phyloP scores from a whole-genome alignment of 352 stramenopile genomes.

The Phytophthora syringae region DNA sequence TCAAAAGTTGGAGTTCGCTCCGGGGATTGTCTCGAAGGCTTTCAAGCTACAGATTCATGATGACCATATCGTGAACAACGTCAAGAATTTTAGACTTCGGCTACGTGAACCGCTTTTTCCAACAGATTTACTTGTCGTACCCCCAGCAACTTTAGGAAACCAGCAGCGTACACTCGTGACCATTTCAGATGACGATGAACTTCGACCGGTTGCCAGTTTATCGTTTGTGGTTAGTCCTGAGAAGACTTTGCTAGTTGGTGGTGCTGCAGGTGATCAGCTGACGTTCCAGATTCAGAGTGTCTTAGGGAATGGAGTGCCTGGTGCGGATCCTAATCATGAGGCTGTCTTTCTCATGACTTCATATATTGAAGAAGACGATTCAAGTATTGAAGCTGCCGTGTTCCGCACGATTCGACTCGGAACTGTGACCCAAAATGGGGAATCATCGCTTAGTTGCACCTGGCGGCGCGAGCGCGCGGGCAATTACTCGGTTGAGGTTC shows the following conservation, averaged over 20 bases:
- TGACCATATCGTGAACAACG: slow-evolving; percentile 71
- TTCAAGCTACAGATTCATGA: slow-evolving; percentile 94
- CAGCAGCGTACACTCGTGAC: slow-evolving; percentile 70
- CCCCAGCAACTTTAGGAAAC: slow-evolving; percentile 53
- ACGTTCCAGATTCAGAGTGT: slow-evolving; percentile 66
- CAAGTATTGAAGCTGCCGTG: slow-evolving; percentile 9
- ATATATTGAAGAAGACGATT: slow-evolving; percentile 34
- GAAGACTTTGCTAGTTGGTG: slow-evolving; percentile 38
- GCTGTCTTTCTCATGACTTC: slow-evolving; percentile 30
- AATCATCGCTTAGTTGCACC: slow-evolving; percentile 35
- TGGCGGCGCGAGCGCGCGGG: slow-evolving; percentile 57
- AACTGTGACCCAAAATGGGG: slow-evolving; percentile 18
- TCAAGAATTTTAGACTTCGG: slow-evolving; percentile 75
- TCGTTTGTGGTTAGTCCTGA: slow-evolving; percentile 42
- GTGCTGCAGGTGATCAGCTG: slow-evolving; percentile 48
- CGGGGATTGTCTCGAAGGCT: slow-evolving; percentile 82
- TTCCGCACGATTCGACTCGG: slow-evolving; percentile 24
- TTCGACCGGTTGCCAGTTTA: slow-evolving; percentile 44
- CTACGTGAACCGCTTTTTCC: slow-evolving; percentile 45
- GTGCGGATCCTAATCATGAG: slow-evolving; percentile 17
- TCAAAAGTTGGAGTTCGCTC: slow-evolving; percentile 79
- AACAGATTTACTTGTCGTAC: slow-evolving; percentile 20
- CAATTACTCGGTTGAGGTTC: slow-evolving; percentile 60
- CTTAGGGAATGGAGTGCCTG: slow-evolving; percentile 43
- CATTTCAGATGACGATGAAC: slow-evolving; percentile 72